Evolutionary conservation across 2,329 filamentous ascomycete species (phyloP), one percentile per base, ranked within the genome.

Genomic region (Hymenoscyphus scutula): DNA sequence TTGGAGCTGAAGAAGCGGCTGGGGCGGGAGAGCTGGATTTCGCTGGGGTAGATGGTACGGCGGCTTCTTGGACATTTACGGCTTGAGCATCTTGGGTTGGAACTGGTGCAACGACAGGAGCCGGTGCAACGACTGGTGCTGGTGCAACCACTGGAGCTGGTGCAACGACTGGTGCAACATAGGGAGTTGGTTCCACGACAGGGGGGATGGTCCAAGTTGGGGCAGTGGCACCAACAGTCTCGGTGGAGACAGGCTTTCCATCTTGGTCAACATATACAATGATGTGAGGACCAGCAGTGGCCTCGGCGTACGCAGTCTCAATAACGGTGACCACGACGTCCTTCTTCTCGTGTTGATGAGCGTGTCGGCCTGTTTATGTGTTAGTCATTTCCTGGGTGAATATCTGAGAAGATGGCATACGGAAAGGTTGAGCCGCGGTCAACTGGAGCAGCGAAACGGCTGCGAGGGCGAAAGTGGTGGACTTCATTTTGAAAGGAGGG

Each of bases 221-320:
- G 5, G 53, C 58, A 51, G 59, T 15, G 13, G 69, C 53, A 11
- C 64, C 51, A 11, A 63, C 53, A 6, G 68, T 79, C 19, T 72
- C 70, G 7, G 78, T 82, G 48, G 77, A 78, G 64, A 86, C 67
- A 2, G 80, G 77, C n/a, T 80, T 77, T 61, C 85, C 84, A 62
- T 81, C 73, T 66, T 82, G 75, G 70, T 90, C 80, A 54, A 89
- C 83, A 74, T 83, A 89, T 69, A 89, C 80, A 68, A 89, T 79
- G 25, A 81, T 79, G 15, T 67, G 59, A 13, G 66, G 60, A n/a
- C 64, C 63, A 29, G 70, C 77, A 72, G 63, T 69, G 71, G 71
- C 75, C 68, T 71, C 75, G 71, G 65, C 76, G 70, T 69, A 74
- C 34, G 69, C 60, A 15, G 67, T 68, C 63, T 65, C 51, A 11